Evolutionary conservation across 2,329 filamentous ascomycete genomes (phyloP), one percentile per base, ranked within the genome.

Genomic region (Fusarium xylarioides): DNA sequence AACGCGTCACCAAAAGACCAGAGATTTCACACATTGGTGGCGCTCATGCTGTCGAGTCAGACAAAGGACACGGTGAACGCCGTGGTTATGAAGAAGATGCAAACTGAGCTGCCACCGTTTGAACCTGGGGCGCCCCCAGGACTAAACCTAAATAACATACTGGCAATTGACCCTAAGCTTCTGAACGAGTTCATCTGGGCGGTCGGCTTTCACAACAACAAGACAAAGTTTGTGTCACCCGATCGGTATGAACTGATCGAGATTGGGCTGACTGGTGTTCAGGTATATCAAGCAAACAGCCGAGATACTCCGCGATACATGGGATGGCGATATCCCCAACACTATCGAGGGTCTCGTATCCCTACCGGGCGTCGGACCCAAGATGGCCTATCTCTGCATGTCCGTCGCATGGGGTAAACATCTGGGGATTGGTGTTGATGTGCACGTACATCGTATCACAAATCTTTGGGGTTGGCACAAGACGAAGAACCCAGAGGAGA

Each of bases 181-280:
- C 85, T 91, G 59, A 95, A 97, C 80, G 84, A 90, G 76, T 85
- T 97, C 74, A 97, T 97, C 73, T 88, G 89, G 80, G 91, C 92
- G 74, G 95, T 97, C 44, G 95, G 95, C 32, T 98, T 98, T 81
- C 95, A 97, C 85, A 97, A 97, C 79, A 95, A 95, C 82, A 98
- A 98, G 84, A 96, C 95, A 5, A 92, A 91, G 83, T 83, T 65
- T 46, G 75, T 68, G 37, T 54, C 60, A 44, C 63, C 63, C 23
- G 30, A 54, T 66, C 42, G 34, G 30, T 37, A 44, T 32, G 18
- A 35, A 42, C 10, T 47, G n/a, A 53, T 34, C 44, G 43, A 32
- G 34, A 47, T 35, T 54, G 43, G 49, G 50, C 77, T 79, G 44
- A 79, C 71, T 34, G 30, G 26, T 55, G 23, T 38, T 34, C 55